Conservation (phyloP, 116 monocot genomes). For the Phalaenopsis hybrid region DNA sequence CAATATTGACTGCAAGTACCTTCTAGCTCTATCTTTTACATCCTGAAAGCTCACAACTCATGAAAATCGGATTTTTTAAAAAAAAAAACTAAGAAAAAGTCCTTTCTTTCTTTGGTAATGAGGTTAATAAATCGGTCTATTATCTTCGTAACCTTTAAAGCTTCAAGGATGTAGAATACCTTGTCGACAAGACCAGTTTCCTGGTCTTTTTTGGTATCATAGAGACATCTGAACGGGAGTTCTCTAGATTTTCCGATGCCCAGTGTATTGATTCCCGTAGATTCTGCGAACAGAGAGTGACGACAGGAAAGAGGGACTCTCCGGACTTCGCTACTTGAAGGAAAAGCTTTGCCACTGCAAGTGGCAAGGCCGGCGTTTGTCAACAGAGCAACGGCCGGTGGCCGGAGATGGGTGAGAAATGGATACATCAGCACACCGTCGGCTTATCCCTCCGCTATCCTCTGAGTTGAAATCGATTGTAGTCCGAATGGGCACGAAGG, state of each 20-base stretch:
- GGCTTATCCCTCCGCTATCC: background rate
- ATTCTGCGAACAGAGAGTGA: background rate
- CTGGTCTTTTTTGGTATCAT: constrained; percentile 9
- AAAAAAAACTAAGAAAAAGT: background rate
- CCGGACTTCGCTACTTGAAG: constrained; percentile 2
- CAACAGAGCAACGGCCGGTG: background rate
- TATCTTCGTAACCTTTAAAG: background rate
- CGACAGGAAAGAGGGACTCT: constrained; percentile 1
- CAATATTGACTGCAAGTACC: background rate
- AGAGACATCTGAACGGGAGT: constrained; percentile 12
- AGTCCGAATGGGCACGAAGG: too few relatives aligned
- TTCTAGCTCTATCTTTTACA: background rate
- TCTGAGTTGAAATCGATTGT: too few relatives aligned
- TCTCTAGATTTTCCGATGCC: constrained; percentile 1
- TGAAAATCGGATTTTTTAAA: background rate
- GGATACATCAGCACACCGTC: constrained; percentile 2
- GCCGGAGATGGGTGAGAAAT: constrained; percentile 7
- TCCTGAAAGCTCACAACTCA: background rate
- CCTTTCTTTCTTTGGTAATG: background rate
- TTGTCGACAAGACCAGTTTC: constrained; percentile 3
- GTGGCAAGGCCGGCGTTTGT: background rate
- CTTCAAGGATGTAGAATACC: constrained; percentile 9
- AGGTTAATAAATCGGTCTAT: background rate
- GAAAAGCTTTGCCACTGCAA: constrained; percentile 3
- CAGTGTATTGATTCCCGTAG: constrained; percentile 8